These are phyloP conservation scores for Zygoascus bituminiphila DNA, from an alignment of 805 yeast genomes.

Conservation along the genomic window DNA sequence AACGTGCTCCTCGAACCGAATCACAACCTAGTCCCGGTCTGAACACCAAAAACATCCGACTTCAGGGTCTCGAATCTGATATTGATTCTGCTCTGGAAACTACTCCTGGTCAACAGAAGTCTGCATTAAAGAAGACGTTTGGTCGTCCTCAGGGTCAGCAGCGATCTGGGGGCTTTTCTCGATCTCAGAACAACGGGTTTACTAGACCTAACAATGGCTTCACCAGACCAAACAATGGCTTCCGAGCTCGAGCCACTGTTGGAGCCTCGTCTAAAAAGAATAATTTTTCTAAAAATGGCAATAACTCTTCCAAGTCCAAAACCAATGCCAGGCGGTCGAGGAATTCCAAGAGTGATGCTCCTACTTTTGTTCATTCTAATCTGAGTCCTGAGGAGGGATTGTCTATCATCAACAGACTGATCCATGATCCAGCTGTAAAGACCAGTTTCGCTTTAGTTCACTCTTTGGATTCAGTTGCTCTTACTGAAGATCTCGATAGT, in stretches of 20 bases:
- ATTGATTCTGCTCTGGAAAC: constrained; percentile 1
- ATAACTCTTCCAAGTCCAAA: not conserved
- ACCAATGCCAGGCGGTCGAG: not conserved
- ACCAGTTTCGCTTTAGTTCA: not conserved
- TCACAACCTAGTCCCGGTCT: not conserved
- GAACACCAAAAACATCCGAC: not conserved
- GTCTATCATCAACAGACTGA: constrained; percentile 1
- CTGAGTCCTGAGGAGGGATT: constrained; percentile 1
- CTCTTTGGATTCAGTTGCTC: not conserved
- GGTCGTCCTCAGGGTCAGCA: not conserved
- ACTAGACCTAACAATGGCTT: not conserved
- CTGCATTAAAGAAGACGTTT: not conserved
- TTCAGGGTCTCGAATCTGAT: constrained; percentile 1
- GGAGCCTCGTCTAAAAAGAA: not conserved
- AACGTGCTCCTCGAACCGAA: not conserved
- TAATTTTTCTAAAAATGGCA: not conserved
- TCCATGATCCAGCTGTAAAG: not conserved
- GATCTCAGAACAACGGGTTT: not conserved
- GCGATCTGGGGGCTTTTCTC: not conserved
- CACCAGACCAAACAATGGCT: not conserved
- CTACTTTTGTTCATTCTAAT: not conserved
- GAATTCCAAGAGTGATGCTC: not conserved
- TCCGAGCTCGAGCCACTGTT: not conserved
- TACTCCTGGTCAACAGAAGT: not conserved
- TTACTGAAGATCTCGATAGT: not conserved